Evolutionary conservation across 2,329 filamentous ascomycete species (phyloP), one percentile per base, ranked within the genome.

Genomic region (Colletotrichum sp.): DNA sequence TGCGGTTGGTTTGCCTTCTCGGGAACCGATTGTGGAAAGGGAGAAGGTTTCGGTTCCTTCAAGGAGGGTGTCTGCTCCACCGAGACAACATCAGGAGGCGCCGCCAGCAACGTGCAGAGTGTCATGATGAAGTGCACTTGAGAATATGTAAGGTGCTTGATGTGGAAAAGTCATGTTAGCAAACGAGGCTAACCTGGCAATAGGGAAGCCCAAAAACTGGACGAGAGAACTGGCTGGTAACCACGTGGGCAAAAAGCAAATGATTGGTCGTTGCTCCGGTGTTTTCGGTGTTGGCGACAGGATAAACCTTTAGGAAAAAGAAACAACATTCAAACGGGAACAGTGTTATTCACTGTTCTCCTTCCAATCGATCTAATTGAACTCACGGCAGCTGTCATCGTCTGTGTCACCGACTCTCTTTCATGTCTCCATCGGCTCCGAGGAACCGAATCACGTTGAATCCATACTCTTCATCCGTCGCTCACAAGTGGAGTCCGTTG

Each of bases 111-210:
- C 57, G 57, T 60, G 57, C 57, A 28, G 26, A 60, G 57, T n/a
- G 57, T 60, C 26, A 60, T 60, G 57, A 60, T 60, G 57, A 60
- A 60, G 57, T 60, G 57, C 26, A 60, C 57, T 28, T 60, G 15
- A 18, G 44, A 21, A 21, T 0, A 49, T 52, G n/a, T 21, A 8
- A 21, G 44, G 6, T 13, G 10, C n/a, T 52, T 21, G n/a, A 8
- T 13, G 10, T 49, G 10, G 44, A 9, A 52, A 12, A 52, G 0
- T 21, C 6, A 52, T 21, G 0, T 21, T 1, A 21, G n/a, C 6
- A 21, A 12, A 52, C 3, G n/a, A 13, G 44, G 3, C 44, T 52
- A 52, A 52, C 0, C 44, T 49, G 6, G 10, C n/a, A 13, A 21
- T 13, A 52, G n/a, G 44, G n/a, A 21, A 52, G 44, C 44, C 2